Percentiles rank a stretch among this genome's conserved stretches.
These are phyloP conservation scores for Metschnikowia cerradonensis DNA, from an alignment of 805 yeast genomes.

Conservation along the genomic window DNA sequence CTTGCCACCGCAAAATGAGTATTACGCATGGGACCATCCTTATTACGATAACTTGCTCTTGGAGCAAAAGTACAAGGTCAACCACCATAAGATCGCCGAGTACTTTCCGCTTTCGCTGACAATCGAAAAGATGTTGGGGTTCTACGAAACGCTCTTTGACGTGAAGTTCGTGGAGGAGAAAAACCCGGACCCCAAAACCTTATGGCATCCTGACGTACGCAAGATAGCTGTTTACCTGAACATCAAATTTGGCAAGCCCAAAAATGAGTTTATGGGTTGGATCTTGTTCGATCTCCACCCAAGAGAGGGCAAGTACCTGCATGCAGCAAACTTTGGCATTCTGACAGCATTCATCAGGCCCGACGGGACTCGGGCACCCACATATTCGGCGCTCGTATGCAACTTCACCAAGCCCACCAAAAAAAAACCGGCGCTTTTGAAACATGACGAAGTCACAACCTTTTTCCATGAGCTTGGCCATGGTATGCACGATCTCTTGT, in stretches of 20 bases:
- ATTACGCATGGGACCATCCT: constrained; percentile 70
- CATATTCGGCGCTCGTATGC: constrained; percentile 70
- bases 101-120: constrained; percentile 74
- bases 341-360: constrained; percentile 53
- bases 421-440: constrained; percentile 68
- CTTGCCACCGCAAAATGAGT: constrained; percentile 33
- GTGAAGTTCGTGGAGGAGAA: constrained; percentile 59
- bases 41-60: constrained; percentile 63
- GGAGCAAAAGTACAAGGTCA: constrained; percentile 67
- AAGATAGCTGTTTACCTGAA: constrained; percentile 72
- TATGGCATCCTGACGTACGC: constrained; percentile 79
- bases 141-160: constrained; percentile 67
- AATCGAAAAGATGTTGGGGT: constrained; percentile 60
- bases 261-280: constrained; percentile 61
- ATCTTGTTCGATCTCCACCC: constrained; percentile 80
- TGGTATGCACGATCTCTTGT: constrained; percentile 76
- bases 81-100: constrained; percentile 66
- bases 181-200: constrained; percentile 34
- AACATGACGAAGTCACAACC: constrained; percentile 75
- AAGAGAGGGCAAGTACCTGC: constrained; percentile 82
- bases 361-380: constrained; percentile 57
- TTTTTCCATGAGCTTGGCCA: constrained; percentile 90
- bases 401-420: constrained; percentile 74
- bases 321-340: constrained; percentile 79
- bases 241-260: constrained; percentile 36